Base-by-base conservation (phyloP, 192 early-diverging fungal species). In the Rhizoclosmatium globosum region DNA sequence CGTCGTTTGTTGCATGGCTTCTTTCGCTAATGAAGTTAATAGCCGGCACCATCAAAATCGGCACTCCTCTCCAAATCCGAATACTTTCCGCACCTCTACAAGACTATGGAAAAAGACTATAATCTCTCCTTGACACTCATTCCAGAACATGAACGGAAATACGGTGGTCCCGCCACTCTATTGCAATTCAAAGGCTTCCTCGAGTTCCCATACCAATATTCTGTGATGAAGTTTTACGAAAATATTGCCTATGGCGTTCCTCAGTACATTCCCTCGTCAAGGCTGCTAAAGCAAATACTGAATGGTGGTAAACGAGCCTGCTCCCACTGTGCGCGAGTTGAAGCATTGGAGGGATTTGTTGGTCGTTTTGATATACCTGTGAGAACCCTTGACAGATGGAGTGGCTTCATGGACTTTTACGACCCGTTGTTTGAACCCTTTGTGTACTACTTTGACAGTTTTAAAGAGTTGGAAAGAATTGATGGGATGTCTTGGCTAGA, bases 161-260 rank as follows among this genome's bases (percentile, higher is more conserved):
- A 77, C 43, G 76, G 76, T 3, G 76, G 76, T 41, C 76, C 76
- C 41, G 71, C 47, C 44, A 70, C 39, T 21, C 58, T 77, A 13
- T 50, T 71, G 15, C 31, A 44, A 70, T 77, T 70, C 69, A 77
- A 71, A 46, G 76, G 66, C 1, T 77, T 66, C 17, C 71, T 77
- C 4, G 76, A 77, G 21, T 47, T 77, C n/a, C 76, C 76, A 2
- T 77, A 77, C 76, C 76, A 77, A 56, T 71, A 68, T 41, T 77
- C 76, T 45, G 76, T 70, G 11, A 77, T 77, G 76, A 77, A 77
- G 46, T 77, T 77, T 43, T 77, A 77, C 69, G 76, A 77, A 71
- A 77, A 77, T 42, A 77, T 77, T 59, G 69, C 66, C 15, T 70
- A 70, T 47, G 69, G 69, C 38, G 76, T 77, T 7, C 65, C 57